Conservation (phyloP, 2,329 filamentous ascomycete species). For the Hypoxylon sp. region DNA sequence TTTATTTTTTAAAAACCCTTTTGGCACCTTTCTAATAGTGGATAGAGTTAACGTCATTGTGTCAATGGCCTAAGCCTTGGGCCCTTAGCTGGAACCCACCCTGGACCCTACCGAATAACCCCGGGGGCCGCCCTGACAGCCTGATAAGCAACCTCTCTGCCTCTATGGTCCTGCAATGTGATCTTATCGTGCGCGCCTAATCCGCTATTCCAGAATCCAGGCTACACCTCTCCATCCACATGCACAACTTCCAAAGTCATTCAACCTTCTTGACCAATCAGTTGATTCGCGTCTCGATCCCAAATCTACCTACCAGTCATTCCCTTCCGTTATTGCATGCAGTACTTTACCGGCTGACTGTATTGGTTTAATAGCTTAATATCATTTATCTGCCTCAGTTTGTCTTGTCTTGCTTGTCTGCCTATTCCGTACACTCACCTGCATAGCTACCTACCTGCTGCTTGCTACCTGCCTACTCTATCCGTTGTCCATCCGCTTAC, state of each 20-base stretch:
- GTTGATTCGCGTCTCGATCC: conserved; percentile 21
- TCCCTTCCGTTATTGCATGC: conserved; percentile 12
- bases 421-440: neutral
- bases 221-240: conserved; percentile 19
- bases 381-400: conserved; percentile 30
- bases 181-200: conserved; percentile 11
- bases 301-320: conserved; percentile 25
- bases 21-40: too few species aligned
- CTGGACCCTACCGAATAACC: too few species aligned
- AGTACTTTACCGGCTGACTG: conserved; percentile 9
- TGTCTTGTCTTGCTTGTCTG: neutral
- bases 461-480: conserved; percentile 1
- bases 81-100: too few species aligned
- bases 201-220: conserved; percentile 7
- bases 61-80: conserved; percentile 7
- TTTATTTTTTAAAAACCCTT: too few species aligned
- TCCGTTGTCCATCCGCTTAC: too few species aligned
- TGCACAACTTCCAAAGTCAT: conserved; percentile 24
- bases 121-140: too few species aligned
- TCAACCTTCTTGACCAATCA: conserved; percentile 23
- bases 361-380: conserved; percentile 20
- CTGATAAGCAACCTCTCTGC: conserved; percentile 15
- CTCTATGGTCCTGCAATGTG: conserved; percentile 15
- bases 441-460: conserved; percentile 1
- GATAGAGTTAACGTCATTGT: conserved; percentile 11